A percentile compares a stretch with the other conserved stretches of the same genome.
These are phyloP conservation scores for Picochlorum sp. DNA, from an alignment of 139 green algal species.

Conservation along the genomic window DNA sequence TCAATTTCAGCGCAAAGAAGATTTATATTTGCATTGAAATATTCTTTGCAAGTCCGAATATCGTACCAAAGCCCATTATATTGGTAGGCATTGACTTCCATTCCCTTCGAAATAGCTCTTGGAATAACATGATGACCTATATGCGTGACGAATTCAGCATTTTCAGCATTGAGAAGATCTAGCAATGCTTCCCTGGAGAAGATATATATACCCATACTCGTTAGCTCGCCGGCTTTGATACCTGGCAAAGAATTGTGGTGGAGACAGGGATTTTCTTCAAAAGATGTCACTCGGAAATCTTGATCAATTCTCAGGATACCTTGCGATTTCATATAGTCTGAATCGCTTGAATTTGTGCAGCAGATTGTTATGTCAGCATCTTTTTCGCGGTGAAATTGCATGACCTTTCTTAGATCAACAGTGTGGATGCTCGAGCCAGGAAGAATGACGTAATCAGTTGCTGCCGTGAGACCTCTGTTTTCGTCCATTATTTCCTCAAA, in stretches of 20 bases:
- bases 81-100: slow-evolving; percentile 66
- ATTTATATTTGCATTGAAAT: slow-evolving; percentile 67
- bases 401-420: slow-evolving; percentile 23
- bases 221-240: slow-evolving; percentile 84
- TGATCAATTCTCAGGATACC: slow-evolving; percentile 55
- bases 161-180: slow-evolving; percentile 32
- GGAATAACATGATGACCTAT: slow-evolving; percentile 80
- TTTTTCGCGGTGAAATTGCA: slow-evolving; percentile 28
- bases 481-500: slow-evolving; percentile 27
- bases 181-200: slow-evolving; percentile 46
- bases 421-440: slow-evolving; percentile 31
- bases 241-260: slow-evolving; percentile 43
- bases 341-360: slow-evolving; percentile 22
- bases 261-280: slow-evolving; percentile 39
- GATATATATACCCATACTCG: slow-evolving; percentile 80
- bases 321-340: slow-evolving; percentile 6
- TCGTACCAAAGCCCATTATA: slow-evolving; percentile 88
- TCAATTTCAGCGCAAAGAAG: slow-evolving; percentile 25
- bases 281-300: slow-evolving; percentile 58
- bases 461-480: slow-evolving; percentile 18
- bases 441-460: slow-evolving; percentile 34
- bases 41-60: slow-evolving; percentile 50
- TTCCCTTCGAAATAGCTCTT: slow-evolving; percentile 47
- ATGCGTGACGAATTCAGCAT: slow-evolving; percentile 38
- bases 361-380: slow-evolving; percentile 45